Conservation (phyloP, 2,329 filamentous ascomycete species). For the Rutstroemia sp. region DNA sequence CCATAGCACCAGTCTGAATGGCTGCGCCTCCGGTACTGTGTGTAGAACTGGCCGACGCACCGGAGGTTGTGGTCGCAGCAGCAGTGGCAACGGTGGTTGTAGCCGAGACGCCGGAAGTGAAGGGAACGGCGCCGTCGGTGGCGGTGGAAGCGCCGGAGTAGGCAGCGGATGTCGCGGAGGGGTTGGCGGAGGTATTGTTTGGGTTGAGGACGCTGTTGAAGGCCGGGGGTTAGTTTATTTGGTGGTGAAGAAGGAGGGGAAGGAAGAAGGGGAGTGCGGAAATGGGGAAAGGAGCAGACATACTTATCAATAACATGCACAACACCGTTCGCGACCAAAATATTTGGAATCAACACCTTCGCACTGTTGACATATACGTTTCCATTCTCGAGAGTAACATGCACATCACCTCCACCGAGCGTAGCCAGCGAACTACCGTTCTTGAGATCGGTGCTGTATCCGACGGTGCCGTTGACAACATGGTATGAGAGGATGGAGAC, state of each 20-base stretch:
- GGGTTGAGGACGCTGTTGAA: not conserved
- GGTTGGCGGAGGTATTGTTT: not conserved
- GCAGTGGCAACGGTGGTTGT: not conserved
- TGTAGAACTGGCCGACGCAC: not conserved
- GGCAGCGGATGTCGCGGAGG: not conserved
- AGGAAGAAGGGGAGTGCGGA: not conserved
- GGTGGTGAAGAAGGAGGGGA: not conserved
- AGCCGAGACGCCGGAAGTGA: not conserved
- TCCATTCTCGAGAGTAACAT: slow-evolving; percentile 36
- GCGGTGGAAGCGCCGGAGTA: not conserved
- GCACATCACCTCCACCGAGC: slow-evolving; percentile 41
- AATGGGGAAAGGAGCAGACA: not conserved
- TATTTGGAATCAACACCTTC: slow-evolving; percentile 40
- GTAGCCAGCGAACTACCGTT: slow-evolving; percentile 33
- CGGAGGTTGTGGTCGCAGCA: not conserved
- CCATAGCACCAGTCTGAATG: not conserved
- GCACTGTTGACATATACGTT: slow-evolving; percentile 45
- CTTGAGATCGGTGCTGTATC: slow-evolving; percentile 41
- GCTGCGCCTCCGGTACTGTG: not conserved
- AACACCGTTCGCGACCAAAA: slow-evolving; percentile 48
- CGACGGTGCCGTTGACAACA: slow-evolving; percentile 47
- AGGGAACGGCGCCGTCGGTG: not conserved
- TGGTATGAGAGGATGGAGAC: slow-evolving; percentile 55
- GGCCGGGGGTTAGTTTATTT: not conserved
- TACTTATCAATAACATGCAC: slow-evolving; percentile 47